Base-by-base conservation (phyloP, 2,329 filamentous ascomycete species). In the Colletotrichum euphorbiae region DNA sequence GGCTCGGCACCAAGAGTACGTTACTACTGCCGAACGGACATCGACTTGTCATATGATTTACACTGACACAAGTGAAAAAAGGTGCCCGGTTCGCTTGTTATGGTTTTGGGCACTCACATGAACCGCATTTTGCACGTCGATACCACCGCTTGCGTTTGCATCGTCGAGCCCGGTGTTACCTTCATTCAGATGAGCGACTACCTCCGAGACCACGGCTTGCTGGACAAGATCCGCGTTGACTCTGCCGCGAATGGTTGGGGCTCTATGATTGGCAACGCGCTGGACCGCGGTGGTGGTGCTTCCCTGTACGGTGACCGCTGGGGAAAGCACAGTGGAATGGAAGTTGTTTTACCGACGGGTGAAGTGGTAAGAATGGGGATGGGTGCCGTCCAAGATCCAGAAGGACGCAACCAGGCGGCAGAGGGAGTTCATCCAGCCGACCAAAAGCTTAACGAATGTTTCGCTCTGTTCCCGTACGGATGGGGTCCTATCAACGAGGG, bases 131-230 rank as follows among this genome's bases (percentile, higher is more conserved):
- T 88, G 5, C 78, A 85, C 31, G 80, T 88, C 5, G 81, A 85
- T 69, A 79, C 78, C 0, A 81, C 81, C 83, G 31, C 81, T 79
- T 54, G 83, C 81, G 19, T 85, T 77, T 63, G 83, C 78, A 48
- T 88, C 1, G 79, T 89, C 4, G 85, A 88, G 72, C 86, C 86
- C 0, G 86, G 86, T 0, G 86, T 88, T 0, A 84, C 85, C 0
- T 88, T 82, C 72, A 82, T 82, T 66, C 80, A 80, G 28, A 76
- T 88, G 6, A 80, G 87, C 69, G 79, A 86, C 8, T 79, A 84
- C 55, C 73, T 86, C 12, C 75, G 78, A 64, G 74, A 78, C 72
- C 74, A 78, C 57, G 77, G 78, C 31, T 71, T 84, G 9, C 72
- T 77, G 19, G 69, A 79, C 40, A 74, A 76, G 54, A 69, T 85